Evolutionary conservation across 345 rosid genomes (phyloP).

Genomic region (Lepidium didymum): DNA sequence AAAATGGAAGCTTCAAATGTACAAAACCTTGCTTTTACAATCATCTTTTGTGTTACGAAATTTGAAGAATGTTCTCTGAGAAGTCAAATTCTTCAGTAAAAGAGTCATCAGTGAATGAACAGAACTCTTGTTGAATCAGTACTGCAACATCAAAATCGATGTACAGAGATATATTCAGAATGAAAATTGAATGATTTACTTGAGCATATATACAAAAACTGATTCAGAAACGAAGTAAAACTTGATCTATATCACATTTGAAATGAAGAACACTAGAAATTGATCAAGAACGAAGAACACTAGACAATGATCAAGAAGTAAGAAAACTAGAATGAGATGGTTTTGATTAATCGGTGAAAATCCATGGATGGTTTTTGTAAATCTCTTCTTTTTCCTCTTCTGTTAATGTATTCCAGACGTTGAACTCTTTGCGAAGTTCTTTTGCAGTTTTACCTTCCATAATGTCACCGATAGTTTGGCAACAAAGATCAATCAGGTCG

Average conservation of each 20-base stretch:
- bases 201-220: background rate
- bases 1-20: constrained; percentile 42
- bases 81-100: constrained; percentile 42
- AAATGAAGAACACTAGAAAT: background rate
- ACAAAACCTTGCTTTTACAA: constrained; percentile 1
- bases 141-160: background rate
- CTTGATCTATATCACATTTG: too few species aligned
- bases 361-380: constrained; percentile 35
- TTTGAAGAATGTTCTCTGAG: constrained; percentile 57
- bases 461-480: constrained; percentile 53
- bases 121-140: background rate
- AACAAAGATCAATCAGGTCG: constrained; percentile 43
- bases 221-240: background rate
- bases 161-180: background rate
- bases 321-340: too few species aligned
- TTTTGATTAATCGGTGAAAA: too few species aligned
- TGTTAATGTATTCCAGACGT: constrained; percentile 49
- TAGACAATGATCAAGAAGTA: background rate
- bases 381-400: constrained; percentile 53
- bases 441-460: constrained; percentile 40
- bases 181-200: background rate
- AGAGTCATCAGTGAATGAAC: background rate
- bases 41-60: constrained; percentile 26
- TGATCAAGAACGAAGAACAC: background rate
- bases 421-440: constrained; percentile 46